These are phyloP conservation scores for Sporisorium graminicola DNA, from an alignment of 1,284 basidiomycete species.

Conservation along the genomic window DNA sequence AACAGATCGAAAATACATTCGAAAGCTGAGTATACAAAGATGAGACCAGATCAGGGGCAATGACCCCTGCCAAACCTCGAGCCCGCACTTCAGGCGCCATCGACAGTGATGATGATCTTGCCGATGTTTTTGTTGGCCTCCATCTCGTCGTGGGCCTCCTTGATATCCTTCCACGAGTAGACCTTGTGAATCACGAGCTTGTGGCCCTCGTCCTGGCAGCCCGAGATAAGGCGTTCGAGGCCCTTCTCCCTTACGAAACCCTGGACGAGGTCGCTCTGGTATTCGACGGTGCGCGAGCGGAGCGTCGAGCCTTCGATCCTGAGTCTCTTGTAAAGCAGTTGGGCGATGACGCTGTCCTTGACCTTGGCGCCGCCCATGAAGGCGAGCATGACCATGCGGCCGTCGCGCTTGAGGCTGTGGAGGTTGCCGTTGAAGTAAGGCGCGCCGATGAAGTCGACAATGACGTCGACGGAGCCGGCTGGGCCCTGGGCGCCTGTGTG, in stretches of 20 bases:
- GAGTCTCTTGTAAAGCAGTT: slow-evolving; percentile 86
- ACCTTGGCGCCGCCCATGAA: slow-evolving; percentile 79
- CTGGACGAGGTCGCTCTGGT: slow-evolving; percentile 82
- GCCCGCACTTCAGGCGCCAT: slow-evolving; percentile 18
- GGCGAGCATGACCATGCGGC: slow-evolving; percentile 80
- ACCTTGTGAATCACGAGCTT: slow-evolving; percentile 72
- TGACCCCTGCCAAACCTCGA: background rate
- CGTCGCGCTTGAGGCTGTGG: slow-evolving; percentile 80
- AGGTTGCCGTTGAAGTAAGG: slow-evolving; percentile 88
- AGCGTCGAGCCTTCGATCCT: slow-evolving; percentile 90
- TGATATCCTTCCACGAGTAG: slow-evolving; percentile 85
- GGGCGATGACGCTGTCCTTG: slow-evolving; percentile 76
- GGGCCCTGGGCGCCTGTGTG: slow-evolving; percentile 51
- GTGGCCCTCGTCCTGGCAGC: slow-evolving; percentile 20
- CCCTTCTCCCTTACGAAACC: slow-evolving; percentile 73
- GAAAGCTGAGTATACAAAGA: background rate
- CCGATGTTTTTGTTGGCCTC: slow-evolving; percentile 81
- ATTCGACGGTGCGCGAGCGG: slow-evolving; percentile 81
- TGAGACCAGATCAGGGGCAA: background rate
- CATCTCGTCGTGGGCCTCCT: slow-evolving; percentile 88
- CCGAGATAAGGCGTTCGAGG: slow-evolving; percentile 41
- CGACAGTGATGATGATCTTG: slow-evolving; percentile 70
- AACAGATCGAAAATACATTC: background rate
- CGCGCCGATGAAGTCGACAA: slow-evolving; percentile 89
- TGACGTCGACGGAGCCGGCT: slow-evolving; percentile 76